phyloP scores from a whole-genome alignment of 2,329 filamentous ascomycete species.

The Neurospora sp. region DNA sequence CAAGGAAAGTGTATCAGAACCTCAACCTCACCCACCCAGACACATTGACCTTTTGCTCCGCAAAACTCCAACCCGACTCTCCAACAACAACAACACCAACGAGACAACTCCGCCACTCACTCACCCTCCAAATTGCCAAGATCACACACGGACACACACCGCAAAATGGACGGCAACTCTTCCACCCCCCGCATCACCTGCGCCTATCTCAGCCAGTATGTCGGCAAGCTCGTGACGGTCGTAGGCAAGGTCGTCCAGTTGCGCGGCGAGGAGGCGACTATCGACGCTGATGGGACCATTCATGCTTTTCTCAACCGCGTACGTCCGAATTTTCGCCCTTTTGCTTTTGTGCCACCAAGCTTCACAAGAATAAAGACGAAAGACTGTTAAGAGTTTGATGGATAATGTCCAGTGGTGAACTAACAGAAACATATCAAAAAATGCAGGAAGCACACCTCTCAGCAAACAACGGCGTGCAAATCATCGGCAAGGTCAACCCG shows the following conservation, averaged over 20 bases:
- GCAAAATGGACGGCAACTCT: conserved; percentile 47
- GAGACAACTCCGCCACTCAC: background rate
- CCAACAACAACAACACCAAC: background rate
- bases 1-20: background rate
- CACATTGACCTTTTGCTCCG: background rate
- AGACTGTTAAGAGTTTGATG: background rate
- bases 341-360: background rate
- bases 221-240: conserved; percentile 66
- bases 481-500: conserved; percentile 70
- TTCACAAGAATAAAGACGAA: background rate
- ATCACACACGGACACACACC: background rate
- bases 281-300: conserved; percentile 72
- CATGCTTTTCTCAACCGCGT: conserved; percentile 66
- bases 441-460: conserved; percentile 59
- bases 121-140: background rate
- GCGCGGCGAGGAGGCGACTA: conserved; percentile 66
- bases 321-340: conserved; percentile 19
- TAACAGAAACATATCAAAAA: background rate
- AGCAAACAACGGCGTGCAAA: conserved; percentile 59
- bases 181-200: conserved; percentile 75
- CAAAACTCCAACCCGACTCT: background rate
- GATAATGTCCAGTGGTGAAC: background rate
- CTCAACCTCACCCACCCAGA: background rate
- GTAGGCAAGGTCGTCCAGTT: conserved; percentile 78
- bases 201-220: conserved; percentile 66